These are phyloP conservation scores for Prunella vulgaris DNA, from an alignment of 257 asterid genomes.

Conservation along the genomic window DNA sequence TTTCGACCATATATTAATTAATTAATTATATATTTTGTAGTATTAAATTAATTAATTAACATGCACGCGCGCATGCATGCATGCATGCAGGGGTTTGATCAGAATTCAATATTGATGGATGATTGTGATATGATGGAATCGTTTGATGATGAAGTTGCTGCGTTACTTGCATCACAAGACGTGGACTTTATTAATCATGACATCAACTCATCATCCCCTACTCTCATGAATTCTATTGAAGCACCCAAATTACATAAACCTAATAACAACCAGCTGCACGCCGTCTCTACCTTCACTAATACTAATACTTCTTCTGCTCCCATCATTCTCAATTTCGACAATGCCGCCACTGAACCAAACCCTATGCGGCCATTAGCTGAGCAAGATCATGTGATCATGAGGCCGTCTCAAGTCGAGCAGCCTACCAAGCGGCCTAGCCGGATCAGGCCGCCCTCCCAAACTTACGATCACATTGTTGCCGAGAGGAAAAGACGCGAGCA, in stretches of 20 bases:
- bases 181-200: too few relatives aligned
- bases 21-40: too few relatives aligned
- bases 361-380: too few relatives aligned
- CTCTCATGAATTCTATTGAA: constrained; percentile 13
- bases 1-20: too few relatives aligned
- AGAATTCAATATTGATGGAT: constrained; percentile 23
- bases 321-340: constrained; percentile 29
- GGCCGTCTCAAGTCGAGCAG: constrained; percentile 16
- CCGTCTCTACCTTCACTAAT: constrained; percentile 6
- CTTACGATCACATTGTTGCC: constrained; percentile 40
- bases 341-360: constrained; percentile 20
- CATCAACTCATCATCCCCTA: constrained; percentile 13
- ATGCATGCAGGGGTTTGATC: constrained; percentile 31
- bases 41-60: too few relatives aligned
- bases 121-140: constrained; percentile 25
- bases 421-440: constrained; percentile 18
- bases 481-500: constrained; percentile 48
- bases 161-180: constrained; percentile 20
- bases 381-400: too few relatives aligned
- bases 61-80: too few relatives aligned
- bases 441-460: constrained; percentile 35
- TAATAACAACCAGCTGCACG: too few relatives aligned
- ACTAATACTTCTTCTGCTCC: constrained; percentile 21
- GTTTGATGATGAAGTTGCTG: constrained; percentile 27
- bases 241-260: constrained; percentile 27